A percentile compares a stretch with the other conserved stretches of the same genome.
phyloP scores from a whole-genome alignment of 2,329 filamentous ascomycete species.

The Alternaria postmessia region DNA sequence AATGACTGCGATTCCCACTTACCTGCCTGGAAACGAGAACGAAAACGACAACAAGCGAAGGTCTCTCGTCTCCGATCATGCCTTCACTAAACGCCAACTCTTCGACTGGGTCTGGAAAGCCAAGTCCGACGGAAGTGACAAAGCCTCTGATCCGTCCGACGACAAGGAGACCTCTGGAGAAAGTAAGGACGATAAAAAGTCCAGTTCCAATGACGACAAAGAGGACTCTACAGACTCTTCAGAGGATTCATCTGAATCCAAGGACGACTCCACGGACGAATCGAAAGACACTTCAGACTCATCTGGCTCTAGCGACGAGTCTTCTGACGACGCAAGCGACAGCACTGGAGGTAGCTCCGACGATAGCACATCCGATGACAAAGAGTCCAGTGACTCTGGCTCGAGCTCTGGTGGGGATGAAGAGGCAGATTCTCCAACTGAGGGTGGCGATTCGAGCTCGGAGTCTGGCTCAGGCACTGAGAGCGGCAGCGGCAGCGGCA shows the following conservation, averaged over 20 bases:
- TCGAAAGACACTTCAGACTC: neutral
- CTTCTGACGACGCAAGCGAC: neutral
- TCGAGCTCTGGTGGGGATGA: conserved; percentile 7
- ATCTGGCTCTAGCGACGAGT: neutral
- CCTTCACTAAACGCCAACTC: conserved; percentile 4
- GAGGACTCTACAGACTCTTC: neutral
- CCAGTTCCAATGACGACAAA: neutral
- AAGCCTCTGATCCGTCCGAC: neutral
- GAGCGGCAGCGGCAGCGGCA: neutral
- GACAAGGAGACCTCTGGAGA: neutral
- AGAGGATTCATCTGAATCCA: neutral
- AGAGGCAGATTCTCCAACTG: neutral
- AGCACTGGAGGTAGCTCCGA: neutral
- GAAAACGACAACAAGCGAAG: conserved; percentile 9
- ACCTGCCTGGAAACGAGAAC: conserved; percentile 6
- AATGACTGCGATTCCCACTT: conserved; percentile 14
- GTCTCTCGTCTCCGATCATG: conserved; percentile 22
- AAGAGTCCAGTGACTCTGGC: neutral
- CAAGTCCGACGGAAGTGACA: neutral
- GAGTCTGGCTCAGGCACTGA: neutral
- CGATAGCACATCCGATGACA: neutral
- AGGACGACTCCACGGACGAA: neutral
- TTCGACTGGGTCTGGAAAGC: conserved; percentile 1
- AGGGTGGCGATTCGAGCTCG: neutral
- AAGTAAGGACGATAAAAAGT: neutral